phyloP scores from a whole-genome alignment of 441 rosid species.

The Syzygium malaccense region DNA sequence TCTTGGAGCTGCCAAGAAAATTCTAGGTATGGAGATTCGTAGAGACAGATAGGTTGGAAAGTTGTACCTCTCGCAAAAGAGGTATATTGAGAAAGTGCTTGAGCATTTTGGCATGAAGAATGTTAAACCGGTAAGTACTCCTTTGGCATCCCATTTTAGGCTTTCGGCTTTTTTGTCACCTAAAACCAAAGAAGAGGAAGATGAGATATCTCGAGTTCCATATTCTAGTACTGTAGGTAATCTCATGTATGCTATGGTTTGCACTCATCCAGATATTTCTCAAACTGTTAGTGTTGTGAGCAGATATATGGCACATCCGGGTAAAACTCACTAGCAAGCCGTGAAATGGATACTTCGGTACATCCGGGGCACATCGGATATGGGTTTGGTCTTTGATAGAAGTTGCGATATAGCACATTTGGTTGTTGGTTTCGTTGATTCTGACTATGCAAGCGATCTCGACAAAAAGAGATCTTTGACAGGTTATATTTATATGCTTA shows the following conservation, averaged over 20 bases:
- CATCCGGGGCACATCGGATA: rapidly evolving
- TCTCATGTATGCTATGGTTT: no score
- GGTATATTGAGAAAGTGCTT: neutral
- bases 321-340: neutral
- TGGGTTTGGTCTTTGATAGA: neutral
- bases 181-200: neutral
- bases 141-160: neutral
- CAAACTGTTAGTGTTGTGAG: neutral
- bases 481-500: neutral
- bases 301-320: neutral
- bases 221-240: no score
- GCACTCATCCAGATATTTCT: neutral
- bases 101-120: neutral
- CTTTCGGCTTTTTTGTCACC: rapidly evolving
- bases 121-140: neutral
- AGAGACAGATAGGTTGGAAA: no score
- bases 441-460: rapidly evolving
- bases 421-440: no score
- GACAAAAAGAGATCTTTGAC: neutral
- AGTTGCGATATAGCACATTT: neutral
- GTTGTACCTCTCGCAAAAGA: no score
- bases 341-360: neutral
- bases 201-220: neutral
- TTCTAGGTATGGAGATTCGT: no score
- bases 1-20: no score